Base-by-base conservation (phyloP, 2,329 filamentous ascomycete species). In the Aspergillus udagawae region DNA sequence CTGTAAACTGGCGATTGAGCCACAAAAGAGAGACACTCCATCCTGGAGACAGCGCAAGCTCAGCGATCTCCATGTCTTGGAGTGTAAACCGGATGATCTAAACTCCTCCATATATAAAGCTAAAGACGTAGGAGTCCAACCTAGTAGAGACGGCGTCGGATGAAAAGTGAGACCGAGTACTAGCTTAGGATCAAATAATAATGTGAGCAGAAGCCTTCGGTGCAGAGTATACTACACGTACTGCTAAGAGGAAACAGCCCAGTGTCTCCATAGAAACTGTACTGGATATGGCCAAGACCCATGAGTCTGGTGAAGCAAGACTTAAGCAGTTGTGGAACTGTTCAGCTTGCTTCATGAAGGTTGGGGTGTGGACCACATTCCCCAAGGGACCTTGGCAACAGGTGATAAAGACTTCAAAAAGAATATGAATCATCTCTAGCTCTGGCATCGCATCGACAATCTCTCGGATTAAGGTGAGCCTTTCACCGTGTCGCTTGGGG, bases 31-130 rank as follows among this genome's bases (percentile, higher is more conserved):
- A 17, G 56, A 57, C 12, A 61, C 51, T 1, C 45, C 14, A 3
- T 54, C 60, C 10, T 54, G 60, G 2, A 63, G 53, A 49, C 60
- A 63, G 3, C 60, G 60, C 35, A 56, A 25, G n/a, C 38, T 44
- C 14, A 60, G 56, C 4, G 50, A 49, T 28, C 41, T 44, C 41
- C 41, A 44, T 0, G n/a, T 44, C 20, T 10, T 44, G 3, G 20
- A 9, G 10, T 3, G 41, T 4, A 12, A 1, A 21, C 10, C n/a
- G 1, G 41, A 44, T 9, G 41, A n/a, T 21, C 41, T 4, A 21
- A 44, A 3, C 41, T 44, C 41, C 41, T 44, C 41, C 17, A 44
- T n/a, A 0, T n/a, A n/a, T 5, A 44, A 7, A 21, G 7, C 10
- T 7, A 44, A 17, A 12, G n/a, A 2, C 3, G 41, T 44, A 9